Base-by-base conservation (phyloP, 2,329 filamentous ascomycete species). In the Falciphora oryzae region DNA sequence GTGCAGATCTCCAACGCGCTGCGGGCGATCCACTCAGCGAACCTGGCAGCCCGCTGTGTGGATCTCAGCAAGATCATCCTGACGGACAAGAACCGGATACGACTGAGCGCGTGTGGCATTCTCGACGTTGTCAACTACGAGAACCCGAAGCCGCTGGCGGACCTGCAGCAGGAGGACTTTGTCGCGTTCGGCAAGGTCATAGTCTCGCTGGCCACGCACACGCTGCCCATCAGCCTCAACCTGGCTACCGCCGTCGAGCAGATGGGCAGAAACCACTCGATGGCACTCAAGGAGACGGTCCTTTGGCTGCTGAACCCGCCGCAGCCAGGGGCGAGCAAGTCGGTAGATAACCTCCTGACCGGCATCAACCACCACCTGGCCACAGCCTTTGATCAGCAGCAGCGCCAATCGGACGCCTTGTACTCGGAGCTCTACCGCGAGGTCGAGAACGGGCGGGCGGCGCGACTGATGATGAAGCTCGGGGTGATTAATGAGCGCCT, bases 41-140 rank as follows among this genome's bases (percentile, higher is more conserved):
- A 91, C 27, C 81, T 98, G 57, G 94, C 95, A 28, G 94, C 93
- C 53, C 86, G 93, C 61, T 89, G 94, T 63, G 87, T 99, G 59
- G 92, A 95, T 66, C 83, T 91, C 16, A 94, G 87, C 76, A 98
- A 98, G 75, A 89, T 99, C 65, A 83, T 99, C 22, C 74, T 98
- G 28, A 97, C 94, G 0, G 90, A 92, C 59, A 97, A 94, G 77
- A 95, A 94, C 73, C 89, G 93, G 38, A 86, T 99, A 67, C 89
- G 94, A 38, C 81, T 99, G 57, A 94, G 91, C 71, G 93, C 90
- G 22, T 98, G 94, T 75, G 90, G 89, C 2, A 89, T 99, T 38
- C 81, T 97, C 66, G 95, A 99, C 72, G 92, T 99, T 44, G 85
- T 96, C 25, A 89, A 96, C 66, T 92, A 87, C 71, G 93, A 97